Conservation (phyloP, 2,329 filamentous ascomycete species). For the Dryadomyces quercus-mongolicae region DNA sequence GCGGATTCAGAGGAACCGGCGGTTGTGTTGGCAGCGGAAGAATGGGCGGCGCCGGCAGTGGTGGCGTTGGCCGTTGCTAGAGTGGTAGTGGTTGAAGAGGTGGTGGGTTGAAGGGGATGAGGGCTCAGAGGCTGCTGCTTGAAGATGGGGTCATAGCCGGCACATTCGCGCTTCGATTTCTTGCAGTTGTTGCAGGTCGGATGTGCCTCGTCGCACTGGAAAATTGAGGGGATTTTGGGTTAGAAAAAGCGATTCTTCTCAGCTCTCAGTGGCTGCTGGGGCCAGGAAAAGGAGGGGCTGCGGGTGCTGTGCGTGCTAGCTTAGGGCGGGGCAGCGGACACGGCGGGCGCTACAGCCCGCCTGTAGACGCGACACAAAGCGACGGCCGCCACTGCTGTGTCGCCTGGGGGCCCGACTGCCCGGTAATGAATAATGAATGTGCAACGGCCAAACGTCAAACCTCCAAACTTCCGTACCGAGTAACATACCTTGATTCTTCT, state of each 20-base stretch:
- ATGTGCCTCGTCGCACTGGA: slow-evolving; percentile 88
- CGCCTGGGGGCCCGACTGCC: background rate
- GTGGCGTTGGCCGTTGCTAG: slow-evolving; percentile 61
- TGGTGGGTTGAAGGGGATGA: slow-evolving; percentile 1
- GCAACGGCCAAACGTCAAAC: background rate
- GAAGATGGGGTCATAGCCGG: slow-evolving; percentile 82
- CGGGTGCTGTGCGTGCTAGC: background rate
- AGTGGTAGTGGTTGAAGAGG: background rate
- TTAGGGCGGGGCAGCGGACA: background rate
- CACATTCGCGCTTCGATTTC: slow-evolving; percentile 77
- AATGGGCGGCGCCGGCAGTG: background rate
- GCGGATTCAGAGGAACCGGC: background rate
- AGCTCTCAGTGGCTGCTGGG: background rate
- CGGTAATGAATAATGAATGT: background rate
- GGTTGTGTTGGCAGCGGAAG: background rate
- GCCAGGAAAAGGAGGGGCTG: background rate
- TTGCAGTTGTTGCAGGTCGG: slow-evolving; percentile 84
- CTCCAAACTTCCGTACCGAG: too few species aligned
- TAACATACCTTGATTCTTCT: slow-evolving; percentile 44
- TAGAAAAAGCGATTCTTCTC: background rate
- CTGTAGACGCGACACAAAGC: background rate
- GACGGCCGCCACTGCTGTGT: background rate
- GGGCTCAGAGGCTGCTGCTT: slow-evolving; percentile 46
- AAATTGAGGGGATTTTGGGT: background rate
- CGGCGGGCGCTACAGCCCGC: background rate